Evolutionary conservation across 345 rosid species (phyloP).

Genomic region (Syzygium aromaticum): DNA sequence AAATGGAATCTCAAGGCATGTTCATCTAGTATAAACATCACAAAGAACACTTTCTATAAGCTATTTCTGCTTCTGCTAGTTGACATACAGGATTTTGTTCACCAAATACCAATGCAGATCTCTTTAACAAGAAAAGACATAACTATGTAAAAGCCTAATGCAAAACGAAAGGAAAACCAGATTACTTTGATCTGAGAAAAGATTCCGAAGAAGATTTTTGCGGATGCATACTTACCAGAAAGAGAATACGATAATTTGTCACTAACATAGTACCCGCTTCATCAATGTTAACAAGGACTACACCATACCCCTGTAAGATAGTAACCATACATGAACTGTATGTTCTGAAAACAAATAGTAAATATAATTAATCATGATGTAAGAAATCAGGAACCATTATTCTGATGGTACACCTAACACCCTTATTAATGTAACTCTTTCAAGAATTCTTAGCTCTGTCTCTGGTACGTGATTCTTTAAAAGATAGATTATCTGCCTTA

Average conservation of each 20-base stretch:
- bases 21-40: background rate
- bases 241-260: constrained; percentile 88
- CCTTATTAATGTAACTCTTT: background rate
- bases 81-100: background rate
- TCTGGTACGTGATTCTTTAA: background rate
- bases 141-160: background rate
- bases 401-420: background rate
- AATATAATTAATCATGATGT: background rate
- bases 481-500: background rate
- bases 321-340: background rate
- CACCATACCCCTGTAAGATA: constrained; percentile 67
- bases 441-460: background rate
- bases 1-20: background rate
- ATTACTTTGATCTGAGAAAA: background rate
- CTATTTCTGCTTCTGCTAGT: background rate
- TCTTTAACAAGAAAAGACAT: background rate
- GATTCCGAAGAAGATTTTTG: background rate
- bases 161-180: too few species aligned
- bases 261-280: constrained; percentile 78
- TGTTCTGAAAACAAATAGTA: background rate
- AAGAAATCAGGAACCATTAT: background rate
- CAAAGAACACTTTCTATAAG: background rate
- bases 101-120: background rate
- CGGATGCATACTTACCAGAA: constrained; percentile 51
- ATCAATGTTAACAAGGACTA: constrained; percentile 75